Percentiles rank a stretch among this genome's conserved stretches.
phyloP scores from a whole-genome alignment of 345 rosid genomes.

The Litchi chinensis region DNA sequence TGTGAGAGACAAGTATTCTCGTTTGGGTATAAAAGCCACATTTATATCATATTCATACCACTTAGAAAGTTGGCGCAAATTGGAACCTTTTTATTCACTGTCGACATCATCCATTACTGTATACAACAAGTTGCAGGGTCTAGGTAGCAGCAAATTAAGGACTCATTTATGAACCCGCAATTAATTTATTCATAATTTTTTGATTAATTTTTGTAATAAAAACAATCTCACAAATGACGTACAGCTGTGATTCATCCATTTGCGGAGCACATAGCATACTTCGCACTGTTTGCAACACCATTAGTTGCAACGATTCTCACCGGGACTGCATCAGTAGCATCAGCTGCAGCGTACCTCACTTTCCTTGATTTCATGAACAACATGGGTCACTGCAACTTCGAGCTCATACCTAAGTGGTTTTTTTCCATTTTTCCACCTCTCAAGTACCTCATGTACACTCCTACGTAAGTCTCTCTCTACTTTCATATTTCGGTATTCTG shows the following conservation, averaged over 20 bases:
- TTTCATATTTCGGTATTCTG: neutral
- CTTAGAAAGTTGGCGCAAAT: neutral
- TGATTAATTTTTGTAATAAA: too few species aligned
- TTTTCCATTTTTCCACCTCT: constrained; percentile 48
- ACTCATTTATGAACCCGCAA: too few species aligned
- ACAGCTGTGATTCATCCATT: constrained; percentile 63
- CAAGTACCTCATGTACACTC: constrained; percentile 50
- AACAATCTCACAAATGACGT: neutral
- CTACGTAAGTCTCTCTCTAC: constrained; percentile 40
- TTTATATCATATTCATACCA: neutral
- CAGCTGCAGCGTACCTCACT: constrained; percentile 35
- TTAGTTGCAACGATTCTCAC: constrained; percentile 29
- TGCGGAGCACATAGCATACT: constrained; percentile 52
- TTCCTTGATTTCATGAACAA: constrained; percentile 59
- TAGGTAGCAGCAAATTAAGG: too few species aligned
- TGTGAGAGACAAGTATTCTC: too few species aligned
- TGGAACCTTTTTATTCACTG: too few species aligned
- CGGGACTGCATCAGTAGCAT: constrained; percentile 35
- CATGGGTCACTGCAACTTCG: constrained; percentile 64
- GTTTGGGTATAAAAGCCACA: neutral
- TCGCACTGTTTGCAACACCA: constrained; percentile 49
- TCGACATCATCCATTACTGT: too few species aligned
- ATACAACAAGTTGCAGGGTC: too few species aligned
- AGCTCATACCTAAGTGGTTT: constrained; percentile 38
- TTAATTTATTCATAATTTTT: too few species aligned